These are phyloP conservation scores for Trichaptum fuscoviolaceum DNA, from an alignment of 768 basidiomycete species.

Conservation along the genomic window DNA sequence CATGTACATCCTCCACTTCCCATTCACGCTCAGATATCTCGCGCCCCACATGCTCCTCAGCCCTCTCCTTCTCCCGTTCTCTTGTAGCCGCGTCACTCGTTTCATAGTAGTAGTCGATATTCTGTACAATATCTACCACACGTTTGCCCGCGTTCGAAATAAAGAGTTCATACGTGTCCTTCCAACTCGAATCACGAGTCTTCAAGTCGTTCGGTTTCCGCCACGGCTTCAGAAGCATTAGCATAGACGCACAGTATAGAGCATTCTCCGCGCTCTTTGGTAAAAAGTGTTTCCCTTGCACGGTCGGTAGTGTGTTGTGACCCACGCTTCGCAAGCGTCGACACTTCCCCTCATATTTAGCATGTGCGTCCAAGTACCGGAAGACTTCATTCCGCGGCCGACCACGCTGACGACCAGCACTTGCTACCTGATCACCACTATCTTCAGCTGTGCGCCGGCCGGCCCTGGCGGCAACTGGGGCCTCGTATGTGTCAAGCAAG, in stretches of 20 bases:
- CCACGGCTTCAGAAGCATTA: conserved; percentile 35
- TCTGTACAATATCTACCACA: conserved; percentile 15
- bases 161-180: conserved; percentile 19
- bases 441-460: too few species aligned
- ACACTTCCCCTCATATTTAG: conserved; percentile 4
- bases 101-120: conserved; percentile 32
- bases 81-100: conserved; percentile 14
- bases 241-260: conserved; percentile 32
- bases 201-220: conserved; percentile 23
- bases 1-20: too few species aligned
- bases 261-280: conserved; percentile 22
- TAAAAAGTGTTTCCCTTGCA: conserved; percentile 32
- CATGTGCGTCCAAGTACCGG: conserved; percentile 18
- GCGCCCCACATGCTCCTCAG: too few species aligned
- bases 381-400: conserved; percentile 14
- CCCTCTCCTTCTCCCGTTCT: conserved; percentile 8
- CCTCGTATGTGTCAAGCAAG: neutral
- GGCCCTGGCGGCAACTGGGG: too few species aligned
- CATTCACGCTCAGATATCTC: too few species aligned
- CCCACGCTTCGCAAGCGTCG: conserved; percentile 18
- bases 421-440: too few species aligned
- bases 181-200: conserved; percentile 19
- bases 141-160: neutral
- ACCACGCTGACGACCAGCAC: too few species aligned
- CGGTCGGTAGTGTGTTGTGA: conserved; percentile 30